Base-by-base conservation (phyloP, 2,329 filamentous ascomycete species). In the Eutypa lata region DNA sequence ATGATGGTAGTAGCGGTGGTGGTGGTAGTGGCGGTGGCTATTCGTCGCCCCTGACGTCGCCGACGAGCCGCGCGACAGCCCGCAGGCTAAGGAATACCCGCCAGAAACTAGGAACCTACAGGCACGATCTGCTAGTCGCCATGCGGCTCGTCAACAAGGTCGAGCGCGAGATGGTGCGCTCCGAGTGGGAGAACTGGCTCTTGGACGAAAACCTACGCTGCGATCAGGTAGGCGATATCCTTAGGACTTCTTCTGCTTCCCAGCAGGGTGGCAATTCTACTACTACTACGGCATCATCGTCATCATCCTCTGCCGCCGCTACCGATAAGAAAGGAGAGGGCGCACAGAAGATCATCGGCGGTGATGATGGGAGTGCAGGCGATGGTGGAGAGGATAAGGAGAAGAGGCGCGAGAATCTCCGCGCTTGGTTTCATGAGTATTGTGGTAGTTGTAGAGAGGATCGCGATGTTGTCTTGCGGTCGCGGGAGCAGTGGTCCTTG, bases 111-210 rank as follows among this genome's bases (percentile, higher is more conserved):
- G 93, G 89, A 1, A 77, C 83, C 2, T 94, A 97, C 68, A 82
- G 94, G 2, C 91, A 99, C 68, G 91, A 97, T 66, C 77, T 99
- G 19, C 75, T 97, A 2, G 92, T 99, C 5, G 91, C 92, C 5
- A 85, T 97, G 76, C 85, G 92, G 4, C 83, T 97, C 2, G 87
- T 97, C 55, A 97, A 97, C 71, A 87, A 82, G 53, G 85, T 97
- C 26, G 94, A 97, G 76, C 81, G 82, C 53, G 91, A 97, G 69
- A 87, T 96, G 68, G 72, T 97, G 50, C 82, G 85, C 64, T 88
- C 88, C 0, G 93, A 97, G 70, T 99, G 91, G 87, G 92, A 96
- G 73, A 89, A 90, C 58, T 99, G 93, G 92, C 79, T 97, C 28
- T 72, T 82, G 3, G 87, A 90, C 60, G 94, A 99, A 73, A 87